Evolutionary conservation across 495 filamentous ascomycete species (phyloP), one percentile per base, ranked within the genome.

Genomic region (Podospora didyma): DNA sequence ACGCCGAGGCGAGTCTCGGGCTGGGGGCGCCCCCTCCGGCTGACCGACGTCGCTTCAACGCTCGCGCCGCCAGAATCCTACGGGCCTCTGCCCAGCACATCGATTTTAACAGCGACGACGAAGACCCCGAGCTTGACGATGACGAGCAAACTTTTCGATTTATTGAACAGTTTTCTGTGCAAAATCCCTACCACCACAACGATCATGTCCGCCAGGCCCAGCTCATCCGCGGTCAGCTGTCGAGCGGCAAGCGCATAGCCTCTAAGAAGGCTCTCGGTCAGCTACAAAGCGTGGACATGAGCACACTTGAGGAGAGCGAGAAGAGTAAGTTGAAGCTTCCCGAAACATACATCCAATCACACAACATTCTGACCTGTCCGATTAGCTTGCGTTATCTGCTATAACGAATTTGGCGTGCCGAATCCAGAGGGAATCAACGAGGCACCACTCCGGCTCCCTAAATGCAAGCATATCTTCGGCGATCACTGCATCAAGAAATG

Each of bases 401-500:
- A 83, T 62, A 82, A 82, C 48, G 79, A 78, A 16, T 80, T 80
- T 54, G 79, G 80, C 31, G 64, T 70, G 20, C 53, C 61, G 46
- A 81, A 72, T 24, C 79, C 79, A 3, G 80, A 83, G 49, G 80
- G 80, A 16, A 61, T 76, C 6, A 70, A 69, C 42, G 80, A 83
- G 51, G 65, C 63, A 1, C 78, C 80, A 11, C 62, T 82, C 16
- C 78, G 76, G 5, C 66, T 83, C 24, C 79, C 80, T 12, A 77
- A 74, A 52, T 83, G 80, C 69, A 80, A 81, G 62, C 81, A 84
- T 57, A 62, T 84, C 7, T 84, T 84, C 58, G 81, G 81, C 19
- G 76, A 82, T 48, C 73, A 77, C 48, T 84, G 81, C 65, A 82
- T 84, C 61, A 82, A 80, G 62, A 82, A 80, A 58, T 84, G 81